A percentile compares a stretch with the other conserved stretches of the same genome.
Evolutionary conservation across 768 basidiomycete genomes (phyloP).

Genomic region (Tylopilus felleus): DNA sequence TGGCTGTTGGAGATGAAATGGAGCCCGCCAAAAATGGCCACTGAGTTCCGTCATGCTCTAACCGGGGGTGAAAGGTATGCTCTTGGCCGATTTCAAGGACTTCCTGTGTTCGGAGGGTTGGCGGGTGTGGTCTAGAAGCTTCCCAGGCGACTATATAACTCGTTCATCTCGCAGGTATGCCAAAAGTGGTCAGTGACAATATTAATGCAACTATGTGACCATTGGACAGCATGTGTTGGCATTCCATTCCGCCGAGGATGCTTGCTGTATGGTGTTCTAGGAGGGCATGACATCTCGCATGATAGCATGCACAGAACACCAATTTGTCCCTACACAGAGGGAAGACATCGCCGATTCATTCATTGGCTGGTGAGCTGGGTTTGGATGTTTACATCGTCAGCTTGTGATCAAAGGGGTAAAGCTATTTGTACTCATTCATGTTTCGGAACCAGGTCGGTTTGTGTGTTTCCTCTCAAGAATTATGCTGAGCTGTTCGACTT

Average conservation of each 20-base stretch:
- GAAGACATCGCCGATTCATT: constrained; percentile 84
- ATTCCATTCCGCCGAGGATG: constrained; percentile 89
- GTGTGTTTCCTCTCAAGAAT: constrained; percentile 3
- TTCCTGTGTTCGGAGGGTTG: constrained; percentile 82
- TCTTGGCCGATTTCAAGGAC: constrained; percentile 81
- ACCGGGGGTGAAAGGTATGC: constrained; percentile 88
- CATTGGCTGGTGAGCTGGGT: constrained; percentile 77
- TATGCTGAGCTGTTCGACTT: constrained; percentile 5
- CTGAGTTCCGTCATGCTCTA: constrained; percentile 84
- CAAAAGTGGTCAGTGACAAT: constrained; percentile 63
- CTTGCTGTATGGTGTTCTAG: too few relatives aligned
- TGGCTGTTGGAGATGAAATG: constrained; percentile 84
- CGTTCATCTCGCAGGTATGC: too few relatives aligned
- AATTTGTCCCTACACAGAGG: constrained; percentile 46
- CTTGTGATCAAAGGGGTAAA: constrained; percentile 81
- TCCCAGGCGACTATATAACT: too few relatives aligned
- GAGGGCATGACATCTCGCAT: constrained; percentile 49
- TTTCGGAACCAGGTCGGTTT: constrained; percentile 44
- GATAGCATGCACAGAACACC: constrained; percentile 3
- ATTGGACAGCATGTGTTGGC: constrained; percentile 39
- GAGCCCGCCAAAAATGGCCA: constrained; percentile 85
- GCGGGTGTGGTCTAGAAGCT: constrained; percentile 42
- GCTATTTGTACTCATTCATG: constrained; percentile 2
- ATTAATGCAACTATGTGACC: constrained; percentile 14
- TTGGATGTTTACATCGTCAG: constrained; percentile 92